Evolutionary conservation across 257 asterid genomes (phyloP).

Genomic region (Solanum bulbocastanum): DNA sequence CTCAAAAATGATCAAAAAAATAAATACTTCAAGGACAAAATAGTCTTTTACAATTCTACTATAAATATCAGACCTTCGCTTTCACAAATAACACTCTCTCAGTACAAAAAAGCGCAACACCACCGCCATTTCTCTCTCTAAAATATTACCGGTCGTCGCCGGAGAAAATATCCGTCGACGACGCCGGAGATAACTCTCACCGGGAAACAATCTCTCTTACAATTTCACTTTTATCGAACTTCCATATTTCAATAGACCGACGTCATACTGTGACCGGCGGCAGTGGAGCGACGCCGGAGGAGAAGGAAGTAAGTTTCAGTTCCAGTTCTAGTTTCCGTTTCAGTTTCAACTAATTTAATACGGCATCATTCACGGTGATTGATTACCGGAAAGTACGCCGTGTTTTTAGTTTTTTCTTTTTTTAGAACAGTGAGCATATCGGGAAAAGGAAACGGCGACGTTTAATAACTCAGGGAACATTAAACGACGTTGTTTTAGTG

Average conservation of each 20-base stretch:
- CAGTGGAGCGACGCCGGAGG: not conserved
- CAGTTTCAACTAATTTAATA: not conserved
- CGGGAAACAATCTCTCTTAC: not conserved
- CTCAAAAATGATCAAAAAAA: slow-evolving; percentile 42
- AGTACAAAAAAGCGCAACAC: not conserved
- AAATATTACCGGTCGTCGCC: not conserved
- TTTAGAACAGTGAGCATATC: not conserved
- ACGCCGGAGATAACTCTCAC: not conserved
- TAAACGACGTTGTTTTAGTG: not conserved
- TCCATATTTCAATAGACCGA: not conserved
- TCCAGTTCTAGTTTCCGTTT: not conserved
- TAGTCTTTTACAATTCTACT: slow-evolving; percentile 7
- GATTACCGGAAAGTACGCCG: not conserved
- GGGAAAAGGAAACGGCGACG: not conserved
- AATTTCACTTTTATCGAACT: not conserved
- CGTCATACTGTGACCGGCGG: not conserved
- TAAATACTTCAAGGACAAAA: slow-evolving; percentile 17
- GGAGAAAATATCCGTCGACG: not conserved
- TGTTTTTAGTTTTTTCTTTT: not conserved
- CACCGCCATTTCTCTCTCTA: slow-evolving; percentile 8
- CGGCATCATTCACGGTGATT: not conserved
- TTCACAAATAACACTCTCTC: slow-evolving; percentile 21
- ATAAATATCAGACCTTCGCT: slow-evolving; percentile 42
- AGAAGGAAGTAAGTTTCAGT: not conserved
- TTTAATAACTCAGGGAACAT: not conserved